Conservation (phyloP, 2,329 filamentous ascomycete genomes). For the Botrytis hyacinthi region DNA sequence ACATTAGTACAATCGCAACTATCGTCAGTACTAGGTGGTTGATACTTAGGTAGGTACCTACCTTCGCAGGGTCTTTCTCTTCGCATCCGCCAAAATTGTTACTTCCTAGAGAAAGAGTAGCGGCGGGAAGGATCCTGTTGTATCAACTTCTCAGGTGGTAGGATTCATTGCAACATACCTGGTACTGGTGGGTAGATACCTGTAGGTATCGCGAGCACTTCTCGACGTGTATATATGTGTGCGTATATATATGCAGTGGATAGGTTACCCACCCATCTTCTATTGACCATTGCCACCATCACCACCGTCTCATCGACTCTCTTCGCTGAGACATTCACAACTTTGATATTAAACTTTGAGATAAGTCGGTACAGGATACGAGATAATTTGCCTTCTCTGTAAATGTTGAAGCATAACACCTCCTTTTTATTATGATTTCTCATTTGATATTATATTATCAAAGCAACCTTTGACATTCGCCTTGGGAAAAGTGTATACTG, state of each 20-base stretch:
- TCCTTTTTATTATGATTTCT: not conserved
- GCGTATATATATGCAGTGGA: not conserved
- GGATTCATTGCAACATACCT: not conserved
- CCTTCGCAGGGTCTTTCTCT: not conserved
- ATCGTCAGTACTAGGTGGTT: not conserved
- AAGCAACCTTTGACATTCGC: not conserved
- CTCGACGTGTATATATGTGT: not conserved
- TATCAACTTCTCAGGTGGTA: not conserved
- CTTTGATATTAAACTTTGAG: not conserved
- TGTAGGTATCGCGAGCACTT: not conserved
- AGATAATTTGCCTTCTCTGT: not conserved
- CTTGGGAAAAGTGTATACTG: not conserved
- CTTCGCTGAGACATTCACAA: not conserved
- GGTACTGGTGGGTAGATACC: not conserved
- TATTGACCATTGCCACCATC: not conserved
- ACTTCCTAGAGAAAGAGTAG: not conserved
- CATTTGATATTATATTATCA: not conserved
- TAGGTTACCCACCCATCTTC: not conserved
- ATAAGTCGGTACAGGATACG: not conserved
- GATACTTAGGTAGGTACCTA: not conserved
- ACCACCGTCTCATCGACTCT: not conserved
- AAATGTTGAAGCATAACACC: not conserved
- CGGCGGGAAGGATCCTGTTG: not conserved
- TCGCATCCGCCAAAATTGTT: not conserved
- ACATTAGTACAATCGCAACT: not conserved